Evolutionary conservation across 768 basidiomycete genomes (phyloP), one percentile per base, ranked within the genome.

Genomic region (Amanita thiersii): DNA sequence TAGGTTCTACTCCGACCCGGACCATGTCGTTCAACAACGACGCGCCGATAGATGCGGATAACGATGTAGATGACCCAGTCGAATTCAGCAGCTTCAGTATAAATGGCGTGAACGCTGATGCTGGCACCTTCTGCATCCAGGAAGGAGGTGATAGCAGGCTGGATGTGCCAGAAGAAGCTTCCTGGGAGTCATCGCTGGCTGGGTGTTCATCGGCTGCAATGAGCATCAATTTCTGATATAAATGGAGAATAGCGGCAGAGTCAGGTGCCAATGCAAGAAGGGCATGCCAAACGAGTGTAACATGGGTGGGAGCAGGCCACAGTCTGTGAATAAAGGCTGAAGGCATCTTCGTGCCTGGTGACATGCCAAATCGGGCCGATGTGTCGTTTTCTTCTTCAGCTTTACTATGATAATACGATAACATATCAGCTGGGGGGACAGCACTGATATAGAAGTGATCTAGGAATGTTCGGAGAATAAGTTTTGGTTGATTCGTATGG

Each of bases 11-110:
- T 3, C 69, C 70, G 0, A 70, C 50, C 5, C 50, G 38, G 3
- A 63, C 34, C 76, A 84, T 80, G 51, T 82, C 77, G n/a, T 47
- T 48, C 28, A 83, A 38, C 14, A 81, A 61, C 15, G 49, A 45
- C 0, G 60, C 50, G 0, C 70, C 73, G 20, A 54, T 52, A 20
- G 46, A 48, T 3, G 52, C 38, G n/a, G 26, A 9, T 14, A 30
- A 30, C 9, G 29, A 23, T 15, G 32, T 17, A 8, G 3, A 25
- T 5, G 15, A 7, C 3, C 24, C 30, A 15, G 42, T 28, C 1
- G 35, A 28, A 3, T 48, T 40, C 38, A 64, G 63, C 49, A 76
- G 59, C 14, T 54, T 55, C 25, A 59, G 54, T 29, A 81, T 56
- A 52, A 83, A 83, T 0, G 75, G 68, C 1, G 65, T 72, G 52